phyloP scores from a whole-genome alignment of 2,329 filamentous ascomycete species.

The Penicillium olsonii region DNA sequence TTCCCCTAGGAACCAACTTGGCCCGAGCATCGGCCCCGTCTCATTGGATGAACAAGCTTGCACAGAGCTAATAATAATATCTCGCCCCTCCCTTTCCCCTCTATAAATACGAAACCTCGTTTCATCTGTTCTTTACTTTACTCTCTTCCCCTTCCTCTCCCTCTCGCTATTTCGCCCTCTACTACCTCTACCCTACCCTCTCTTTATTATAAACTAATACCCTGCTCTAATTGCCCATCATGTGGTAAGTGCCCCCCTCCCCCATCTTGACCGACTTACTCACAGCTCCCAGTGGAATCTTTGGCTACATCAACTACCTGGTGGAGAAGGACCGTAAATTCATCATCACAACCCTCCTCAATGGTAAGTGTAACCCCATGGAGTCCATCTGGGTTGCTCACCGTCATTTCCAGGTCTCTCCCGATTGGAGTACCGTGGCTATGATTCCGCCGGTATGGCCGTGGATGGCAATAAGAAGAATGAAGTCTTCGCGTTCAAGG shows the following conservation, averaged over 20 bases:
- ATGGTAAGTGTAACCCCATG: slow-evolving; percentile 66
- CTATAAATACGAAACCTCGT: slow-evolving; percentile 26
- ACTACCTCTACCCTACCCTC: neutral
- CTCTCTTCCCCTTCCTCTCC: slow-evolving; percentile 4
- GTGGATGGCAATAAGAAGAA: slow-evolving; percentile 99
- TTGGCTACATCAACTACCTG: slow-evolving; percentile 99
- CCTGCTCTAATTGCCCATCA: slow-evolving; percentile 23
- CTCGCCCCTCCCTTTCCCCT: slow-evolving; percentile 23
- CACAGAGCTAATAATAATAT: slow-evolving; percentile 20
- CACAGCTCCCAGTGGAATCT: slow-evolving; percentile 42
- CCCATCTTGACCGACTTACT: slow-evolving; percentile 9
- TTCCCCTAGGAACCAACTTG: slow-evolving; percentile 13
- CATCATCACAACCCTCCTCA: slow-evolving; percentile 93
- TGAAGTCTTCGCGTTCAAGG: slow-evolving; percentile 95
- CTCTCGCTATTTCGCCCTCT: slow-evolving; percentile 3
- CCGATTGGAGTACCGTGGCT: slow-evolving; percentile 96
- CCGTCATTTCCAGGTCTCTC: slow-evolving; percentile 67
- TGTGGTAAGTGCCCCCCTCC: slow-evolving; percentile 35
- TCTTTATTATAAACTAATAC: slow-evolving; percentile 3
- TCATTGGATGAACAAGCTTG: slow-evolving; percentile 10
- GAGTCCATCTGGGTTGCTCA: no score
- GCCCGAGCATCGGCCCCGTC: slow-evolving; percentile 2
- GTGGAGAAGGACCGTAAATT: slow-evolving; percentile 98
- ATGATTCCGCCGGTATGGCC: slow-evolving; percentile 95
- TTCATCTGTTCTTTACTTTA: slow-evolving; percentile 8